Base-by-base conservation (phyloP, 1,284 basidiomycete genomes). In the Inonotus obliquus region DNA sequence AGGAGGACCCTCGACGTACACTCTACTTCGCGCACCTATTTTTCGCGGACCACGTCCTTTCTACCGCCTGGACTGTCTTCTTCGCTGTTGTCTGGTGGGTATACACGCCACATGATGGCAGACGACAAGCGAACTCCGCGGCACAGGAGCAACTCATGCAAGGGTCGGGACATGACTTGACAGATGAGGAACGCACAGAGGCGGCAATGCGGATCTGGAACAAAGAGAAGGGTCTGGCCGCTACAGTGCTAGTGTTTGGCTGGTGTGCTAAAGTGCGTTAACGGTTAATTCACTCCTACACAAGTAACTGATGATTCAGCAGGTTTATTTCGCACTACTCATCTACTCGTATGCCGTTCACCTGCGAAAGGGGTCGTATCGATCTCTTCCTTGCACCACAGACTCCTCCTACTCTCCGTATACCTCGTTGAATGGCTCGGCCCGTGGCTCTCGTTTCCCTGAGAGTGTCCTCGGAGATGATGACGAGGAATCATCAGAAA, bases 291-390 rank as follows among this genome's bases (percentile, higher is more conserved):
- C 27, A 4, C 5, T 14, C 4, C 17, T 51, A 10, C 35, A 35
- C 48, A 19, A 32, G 0, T 32, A 19, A 35, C 19, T 37, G 56
- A 47, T 6, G 48, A 39, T 17, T 29, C 32, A 38, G n/a, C 48
- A 98, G 96, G 80, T 97, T 66, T 99, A 98, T 79, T 96, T 98
- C 74, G 90, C 92, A 41, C 76, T 92, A 35, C 76, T 96, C 41
- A 78, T 99, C 38, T 99, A 98, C 74, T 98, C 96, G 10, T 98
- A 94, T 73, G 95, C 96, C 2, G 80, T 87, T 1, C 96, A 98
- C 73, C 86, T 99, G 52, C 91, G 96, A 41, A 90, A 91, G 69
- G 92, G 93, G 53, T 92, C 94, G 13, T 98, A 97, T 72, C 89
- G 91, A 68, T 79, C 87, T 17, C 85, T 98, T 48, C 91, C 93